Evolutionary conservation across 2,329 filamentous ascomycete species (phyloP).

Genomic region (Xylariaceae sp.): DNA sequence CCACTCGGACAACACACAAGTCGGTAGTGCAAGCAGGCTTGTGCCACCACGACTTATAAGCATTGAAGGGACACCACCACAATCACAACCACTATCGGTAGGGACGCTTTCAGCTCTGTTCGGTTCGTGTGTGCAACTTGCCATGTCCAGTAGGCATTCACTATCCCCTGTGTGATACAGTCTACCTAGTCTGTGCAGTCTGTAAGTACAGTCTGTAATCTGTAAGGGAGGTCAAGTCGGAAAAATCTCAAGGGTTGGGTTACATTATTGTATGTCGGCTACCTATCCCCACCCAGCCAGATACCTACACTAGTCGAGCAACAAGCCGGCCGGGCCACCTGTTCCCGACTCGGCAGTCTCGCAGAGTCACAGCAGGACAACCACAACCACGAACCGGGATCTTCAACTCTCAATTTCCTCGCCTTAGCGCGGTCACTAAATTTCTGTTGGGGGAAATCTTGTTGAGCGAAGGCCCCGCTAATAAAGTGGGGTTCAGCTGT

Average conservation of each 20-base stretch:
- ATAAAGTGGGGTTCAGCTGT: not conserved
- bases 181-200: no score
- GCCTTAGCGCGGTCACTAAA: not conserved
- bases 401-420: not conserved
- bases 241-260: not conserved
- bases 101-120: not conserved
- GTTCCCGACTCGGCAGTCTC: no score
- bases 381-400: not conserved
- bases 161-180: no score
- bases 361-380: no score
- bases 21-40: no score
- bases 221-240: no score
- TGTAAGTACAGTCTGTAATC: not conserved
- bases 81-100: no score
- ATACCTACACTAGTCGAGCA: not conserved
- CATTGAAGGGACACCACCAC: no score
- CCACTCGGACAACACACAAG: not conserved
- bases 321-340: no score
- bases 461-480: not conserved
- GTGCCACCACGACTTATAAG: no score
- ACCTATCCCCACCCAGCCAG: not conserved
- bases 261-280: not conserved
- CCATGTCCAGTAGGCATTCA: no score
- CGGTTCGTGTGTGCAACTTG: not conserved
- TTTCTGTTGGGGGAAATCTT: not conserved